Conservation (phyloP, 441 rosid genomes). For the Aquilaria agallochum region DNA sequence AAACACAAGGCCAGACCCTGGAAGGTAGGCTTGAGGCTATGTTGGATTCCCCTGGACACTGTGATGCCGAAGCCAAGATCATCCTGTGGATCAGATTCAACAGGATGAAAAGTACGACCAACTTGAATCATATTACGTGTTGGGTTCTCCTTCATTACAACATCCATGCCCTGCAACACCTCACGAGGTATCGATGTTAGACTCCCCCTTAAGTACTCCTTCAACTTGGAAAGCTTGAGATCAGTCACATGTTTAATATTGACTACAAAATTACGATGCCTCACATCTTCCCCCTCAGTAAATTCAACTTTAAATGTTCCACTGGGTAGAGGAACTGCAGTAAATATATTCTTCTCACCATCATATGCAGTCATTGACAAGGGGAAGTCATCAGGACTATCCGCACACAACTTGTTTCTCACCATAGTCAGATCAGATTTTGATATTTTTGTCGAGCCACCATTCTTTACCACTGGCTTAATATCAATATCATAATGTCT, state of each 20-base stretch:
- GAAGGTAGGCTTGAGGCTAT: constrained; percentile 51
- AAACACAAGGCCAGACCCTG: constrained; percentile 73
- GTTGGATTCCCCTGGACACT: constrained; percentile 48
- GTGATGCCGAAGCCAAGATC: constrained; percentile 37
- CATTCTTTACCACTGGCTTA: constrained; percentile 29
- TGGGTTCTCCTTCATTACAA: constrained; percentile 93
- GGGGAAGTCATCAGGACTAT: constrained; percentile 46
- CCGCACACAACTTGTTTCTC: constrained; percentile 48
- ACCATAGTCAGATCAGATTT: constrained; percentile 42
- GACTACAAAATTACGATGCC: constrained; percentile 23
- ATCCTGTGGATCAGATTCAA: constrained; percentile 14
- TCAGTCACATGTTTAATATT: constrained; percentile 58
- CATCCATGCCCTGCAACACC: constrained; percentile 81
- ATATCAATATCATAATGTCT: constrained; percentile 65
- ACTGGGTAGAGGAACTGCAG: constrained; percentile 52
- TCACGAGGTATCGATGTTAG: constrained; percentile 52
- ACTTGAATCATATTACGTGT: constrained; percentile 49
- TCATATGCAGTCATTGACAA: constrained; percentile 73
- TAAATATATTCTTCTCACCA: constrained; percentile 85
- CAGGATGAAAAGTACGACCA: constrained; percentile 40
- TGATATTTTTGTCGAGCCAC: constrained; percentile 36
- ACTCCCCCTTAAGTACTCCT: constrained; percentile 48
- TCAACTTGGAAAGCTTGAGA: constrained; percentile 52
- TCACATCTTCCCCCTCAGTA: constrained; percentile 22
- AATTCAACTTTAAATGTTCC: constrained; percentile 49